phyloP scores from a whole-genome alignment of 2,329 filamentous ascomycete species.

The Raffaelea deltoideospora region DNA sequence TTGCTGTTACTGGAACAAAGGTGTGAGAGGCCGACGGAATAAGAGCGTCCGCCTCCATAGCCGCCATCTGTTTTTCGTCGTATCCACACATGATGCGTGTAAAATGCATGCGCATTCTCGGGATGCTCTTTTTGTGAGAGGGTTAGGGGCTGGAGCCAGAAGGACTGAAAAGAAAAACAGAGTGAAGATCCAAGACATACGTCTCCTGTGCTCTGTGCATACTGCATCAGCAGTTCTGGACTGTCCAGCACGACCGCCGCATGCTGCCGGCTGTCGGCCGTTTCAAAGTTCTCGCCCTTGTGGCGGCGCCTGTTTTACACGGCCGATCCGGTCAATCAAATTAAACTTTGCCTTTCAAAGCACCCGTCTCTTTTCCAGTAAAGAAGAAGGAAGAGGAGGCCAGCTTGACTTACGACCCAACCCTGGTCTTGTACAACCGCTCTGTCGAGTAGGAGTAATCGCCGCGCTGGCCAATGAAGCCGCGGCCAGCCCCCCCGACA shows the following conservation, averaged over 20 bases:
- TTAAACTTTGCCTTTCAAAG: too few species aligned
- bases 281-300: constrained; percentile 21
- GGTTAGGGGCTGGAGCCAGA: background rate
- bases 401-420: too few species aligned
- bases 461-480: too few species aligned
- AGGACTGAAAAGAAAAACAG: background rate
- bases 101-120: constrained; percentile 40
- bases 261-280: constrained; percentile 27
- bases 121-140: constrained; percentile 31
- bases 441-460: too few species aligned
- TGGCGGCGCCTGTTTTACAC: too few species aligned
- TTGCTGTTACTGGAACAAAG: background rate
- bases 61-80: constrained; percentile 20
- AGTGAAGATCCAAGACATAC: constrained; percentile 23
- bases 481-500: too few species aligned
- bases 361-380: too few species aligned
- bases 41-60: too few species aligned
- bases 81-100: constrained; percentile 40
- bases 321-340: too few species aligned
- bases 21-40: background rate
- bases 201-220: constrained; percentile 36
- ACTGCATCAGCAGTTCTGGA: constrained; percentile 44
- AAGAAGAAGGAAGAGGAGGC: too few species aligned
- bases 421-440: too few species aligned
- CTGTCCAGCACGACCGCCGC: constrained; percentile 39